phyloP scores from a whole-genome alignment of 2,329 filamentous ascomycete genomes.

The Penicillium sp. region DNA sequence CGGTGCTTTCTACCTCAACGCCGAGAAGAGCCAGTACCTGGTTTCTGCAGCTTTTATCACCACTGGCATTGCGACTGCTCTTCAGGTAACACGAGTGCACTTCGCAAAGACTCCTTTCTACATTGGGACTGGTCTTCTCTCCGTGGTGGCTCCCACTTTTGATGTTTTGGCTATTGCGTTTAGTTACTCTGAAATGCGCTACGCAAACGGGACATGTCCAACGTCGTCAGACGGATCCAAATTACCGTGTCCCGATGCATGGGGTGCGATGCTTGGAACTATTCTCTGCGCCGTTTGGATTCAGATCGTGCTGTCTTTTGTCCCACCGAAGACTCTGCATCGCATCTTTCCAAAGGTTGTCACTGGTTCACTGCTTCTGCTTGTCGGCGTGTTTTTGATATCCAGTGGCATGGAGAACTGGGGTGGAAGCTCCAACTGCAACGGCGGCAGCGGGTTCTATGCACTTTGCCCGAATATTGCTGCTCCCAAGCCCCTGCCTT shows the following conservation, averaged over 20 bases:
- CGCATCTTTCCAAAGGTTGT: conserved; percentile 78
- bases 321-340: conserved; percentile 68
- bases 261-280: conserved; percentile 74
- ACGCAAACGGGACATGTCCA: conserved; percentile 69
- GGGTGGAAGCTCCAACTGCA: conserved; percentile 58
- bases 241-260: conserved; percentile 74
- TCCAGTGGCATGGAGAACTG: conserved; percentile 73
- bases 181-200: conserved; percentile 72
- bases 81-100: conserved; percentile 78
- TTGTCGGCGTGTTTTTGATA: conserved; percentile 75
- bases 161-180: conserved; percentile 74
- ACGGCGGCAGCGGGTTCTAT: conserved; percentile 65
- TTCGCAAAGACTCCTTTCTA: conserved; percentile 74
- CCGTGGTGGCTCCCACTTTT: conserved; percentile 78
- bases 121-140: conserved; percentile 76
- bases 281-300: conserved; percentile 65
- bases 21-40: conserved; percentile 69
- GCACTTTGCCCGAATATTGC: conserved; percentile 66
- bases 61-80: conserved; percentile 70
- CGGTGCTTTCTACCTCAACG: conserved; percentile 62
- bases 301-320: conserved; percentile 74
- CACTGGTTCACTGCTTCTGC: conserved; percentile 68
- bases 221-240: conserved; percentile 62
- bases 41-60: conserved; percentile 79
- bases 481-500: conserved; percentile 71